Percentiles rank a stretch among this genome's conserved stretches.
phyloP scores from a whole-genome alignment of 805 yeast genomes.

The Phaffomyces thermotolerans region DNA sequence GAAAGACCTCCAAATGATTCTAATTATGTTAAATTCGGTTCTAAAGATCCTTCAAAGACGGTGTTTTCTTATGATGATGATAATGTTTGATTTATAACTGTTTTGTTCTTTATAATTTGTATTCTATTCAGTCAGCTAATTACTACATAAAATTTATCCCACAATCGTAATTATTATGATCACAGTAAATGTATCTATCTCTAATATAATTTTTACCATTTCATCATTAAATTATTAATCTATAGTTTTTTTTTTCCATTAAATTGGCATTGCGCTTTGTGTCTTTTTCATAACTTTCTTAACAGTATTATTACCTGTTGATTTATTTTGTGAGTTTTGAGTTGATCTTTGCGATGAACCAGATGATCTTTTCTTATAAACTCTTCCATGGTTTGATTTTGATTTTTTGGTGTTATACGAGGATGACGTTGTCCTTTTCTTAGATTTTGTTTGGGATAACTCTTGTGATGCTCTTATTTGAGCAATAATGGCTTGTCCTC shows the following conservation, averaged over 20 bases:
- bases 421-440: too few relatives aligned
- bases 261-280: background rate
- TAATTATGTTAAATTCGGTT: conserved; percentile 43
- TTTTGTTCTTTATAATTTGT: too few relatives aligned
- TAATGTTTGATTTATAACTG: conserved; percentile 14
- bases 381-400: background rate
- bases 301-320: background rate
- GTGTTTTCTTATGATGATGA: conserved; percentile 59
- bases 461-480: conserved; percentile 17
- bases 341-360: background rate
- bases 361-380: background rate
- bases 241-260: background rate
- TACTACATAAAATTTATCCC: too few relatives aligned
- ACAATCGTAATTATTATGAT: too few relatives aligned
- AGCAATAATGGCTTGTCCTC: conserved; percentile 14
- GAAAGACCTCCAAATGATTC: conserved; percentile 55
- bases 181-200: too few relatives aligned
- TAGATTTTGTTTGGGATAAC: background rate
- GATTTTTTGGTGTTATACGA: background rate
- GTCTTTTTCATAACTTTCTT: background rate
- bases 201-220: too few relatives aligned
- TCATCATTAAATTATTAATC: too few relatives aligned
- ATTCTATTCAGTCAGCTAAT: too few relatives aligned
- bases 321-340: background rate
- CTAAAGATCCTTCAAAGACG: conserved; percentile 46